Evolutionary conservation across 192 early-diverging fungal genomes (phyloP), one percentile per base, ranked within the genome.

Genomic region (Chytriomyces sp.): DNA sequence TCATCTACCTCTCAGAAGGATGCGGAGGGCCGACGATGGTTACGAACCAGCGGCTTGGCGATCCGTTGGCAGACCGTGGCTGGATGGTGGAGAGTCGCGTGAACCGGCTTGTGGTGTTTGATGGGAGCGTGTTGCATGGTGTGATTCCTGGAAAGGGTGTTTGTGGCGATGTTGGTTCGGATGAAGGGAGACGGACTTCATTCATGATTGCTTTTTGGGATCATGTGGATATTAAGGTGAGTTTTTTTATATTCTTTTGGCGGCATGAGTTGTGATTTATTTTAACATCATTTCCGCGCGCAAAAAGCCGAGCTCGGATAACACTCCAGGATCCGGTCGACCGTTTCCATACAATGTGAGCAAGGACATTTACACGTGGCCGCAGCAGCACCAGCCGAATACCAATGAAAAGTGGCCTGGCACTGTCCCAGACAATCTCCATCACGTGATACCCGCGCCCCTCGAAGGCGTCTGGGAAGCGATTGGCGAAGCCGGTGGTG

Each of bases 1-100:
- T 81, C 18, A 28, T 81, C 3, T 81, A 80, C 67, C 45, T 81
- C 3, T 62, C 65, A 1, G 80, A 79, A n/a, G 65, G n/a, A 16
- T 61, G 73, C 1, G 80, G 80, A 3, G 80, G 80, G 13, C 80
- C 80, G 18, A 81, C 80, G 6, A 26, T 81, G 10, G 77, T 81
- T 16, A 81, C 80, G 46, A 79, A 81, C 72, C 80, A 81, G 49
- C 62, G 77, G 71, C 61, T 81, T 9, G 78, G 69, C 6, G 80
- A 81, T 68, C 77, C 69, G 2, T 60, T 80, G 49, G 80, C 77
- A 1, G 77, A 73, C 50, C 6, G 48, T 2, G 80, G 80, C 3
- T 92, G 45, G 83, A 88, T 48, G 86, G 91, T 60, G 57, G 91
- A 26, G 87, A 88, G 4, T 84, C 88, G 53, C 82, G 86, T 59